Base-by-base conservation (phyloP, 148 eudicot genomes). In the Persicaria tinctoria region DNA sequence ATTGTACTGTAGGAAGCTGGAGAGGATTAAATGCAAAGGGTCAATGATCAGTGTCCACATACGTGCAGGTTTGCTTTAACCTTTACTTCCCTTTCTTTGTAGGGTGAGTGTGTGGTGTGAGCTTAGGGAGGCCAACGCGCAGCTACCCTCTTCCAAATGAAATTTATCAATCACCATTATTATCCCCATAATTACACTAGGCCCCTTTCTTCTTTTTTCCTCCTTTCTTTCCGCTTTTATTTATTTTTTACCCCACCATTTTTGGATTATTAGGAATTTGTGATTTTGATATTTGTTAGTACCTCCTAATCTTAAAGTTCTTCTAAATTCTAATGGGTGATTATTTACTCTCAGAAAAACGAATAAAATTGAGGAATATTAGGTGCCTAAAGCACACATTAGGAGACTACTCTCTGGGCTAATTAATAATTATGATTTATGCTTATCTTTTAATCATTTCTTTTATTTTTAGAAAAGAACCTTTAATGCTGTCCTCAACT, bases 21-120 rank as follows among this genome's bases (percentile, higher is more conserved):
- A 38, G 8, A 66, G 47, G 70, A 38, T 66, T 66, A 14, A 66
- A 66, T 66, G 70, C 70, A 13, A 66, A 64, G 4, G 46, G 14
- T 13, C 47, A 66, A 66, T 41, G 70, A 66, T 66, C 8, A 66
- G 41, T 38, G 70, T 41, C 46, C 69, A 38, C 5, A 64, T 64
- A 64, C 46, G 46, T 64, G 14, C 69, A 64, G 46, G 46, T 64
- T 38, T 38, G 46, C n/a, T 64, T 64, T 64, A 38, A 16, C 12
- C n/a, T 64, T 16, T 62, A 7, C 11, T 64, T 32, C 8, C 3
- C 38, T 38, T 32, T 11, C 41, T 64, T 17, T 57, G 38, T 38
- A 8, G 46, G 38, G 46, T 6, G 47, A 38, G 70, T 32, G n/a
- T 50, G 53, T 57, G 63, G 53, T 57, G 63, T 57, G 63, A 18